Evolutionary conservation across 228 moss, liverwort and hornwort genomes (phyloP), one percentile per base, ranked within the genome.

Genomic region (Sphagnum magellanicum): DNA sequence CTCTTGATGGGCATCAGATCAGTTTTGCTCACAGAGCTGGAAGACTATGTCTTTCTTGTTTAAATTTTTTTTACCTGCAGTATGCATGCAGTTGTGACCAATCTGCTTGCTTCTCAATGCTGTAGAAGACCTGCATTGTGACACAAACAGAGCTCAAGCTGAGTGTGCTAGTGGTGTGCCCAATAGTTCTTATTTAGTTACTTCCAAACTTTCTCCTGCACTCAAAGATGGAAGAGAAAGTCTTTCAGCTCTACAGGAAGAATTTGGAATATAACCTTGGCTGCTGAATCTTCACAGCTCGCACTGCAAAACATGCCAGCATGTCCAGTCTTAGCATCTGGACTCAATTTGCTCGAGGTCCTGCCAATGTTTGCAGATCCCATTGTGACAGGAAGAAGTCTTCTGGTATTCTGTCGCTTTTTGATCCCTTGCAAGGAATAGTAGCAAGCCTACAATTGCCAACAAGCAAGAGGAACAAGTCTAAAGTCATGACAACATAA

Each of bases 61-160:
- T 32, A 32, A 32, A 32, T 32, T 32, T 32, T 17, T 32, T 32
- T 32, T 72, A 91, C 91, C 87, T 83, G 81, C 87, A 89, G 66
- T 87, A 82, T 15, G 68, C 70, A 60, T 84, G 82, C 72, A 84
- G 79, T 74, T 81, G 80, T 66, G 87, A 83, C 89, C 91, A 87
- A 74, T 89, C 81, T 14, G 72, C 83, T 75, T 74, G 82, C 74
- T 77, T 79, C 65, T 91, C 91, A 66, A 83, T 79, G 48, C 53
- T 61, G 73, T 76, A 81, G 67, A 91, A 89, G 5, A 57, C 71
- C 89, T 91, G 80, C 65, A 53, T 64, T 61, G 68, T 58, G 67
- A 48, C 5, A 6, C 6, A 53, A 8, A 59, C 49, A 53, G 16
- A 60, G 48, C 10, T 78, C 63, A 78, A 51, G 16, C 60, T 12